Base-by-base conservation (phyloP, 306 rosid genomes). In the Dryas octopetala region DNA sequence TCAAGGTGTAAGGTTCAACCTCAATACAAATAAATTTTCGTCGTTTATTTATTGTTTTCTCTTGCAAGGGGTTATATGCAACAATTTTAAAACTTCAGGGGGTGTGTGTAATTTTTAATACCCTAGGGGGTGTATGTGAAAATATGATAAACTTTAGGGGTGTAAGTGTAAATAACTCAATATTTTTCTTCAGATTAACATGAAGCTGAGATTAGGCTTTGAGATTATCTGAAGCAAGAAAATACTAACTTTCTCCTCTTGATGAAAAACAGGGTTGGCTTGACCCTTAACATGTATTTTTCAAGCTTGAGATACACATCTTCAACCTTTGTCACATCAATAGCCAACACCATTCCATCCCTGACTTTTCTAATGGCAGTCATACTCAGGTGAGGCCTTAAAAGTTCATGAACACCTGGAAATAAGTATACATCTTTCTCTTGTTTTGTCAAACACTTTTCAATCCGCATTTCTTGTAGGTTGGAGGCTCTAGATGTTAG, bases 241-340 rank as follows among this genome's bases (percentile, higher is more conserved):
- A 59, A 59, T 52, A 32, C 58, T 63, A n/a, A 46, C 68, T 67
- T 78, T 14, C 14, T 40, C 13, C 67, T 71, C 6, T 44, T 51
- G 64, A 19, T 65, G 74, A 4, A 63, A 51, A 70, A 75, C 85
- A 82, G 83, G 77, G 73, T 67, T 45, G 26, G 85, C 69, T 82
- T 86, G 19, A 67, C 83, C 49, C 57, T 75, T 13, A 82, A 86
- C 68, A 74, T 82, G 83, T 86, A 68, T 55, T 86, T 83, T 5
- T 78, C 80, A 41, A 83, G 85, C 58, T 53, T 83, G 78, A 76
- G 69, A 40, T 80, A 80, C 53, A 83, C 84, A 23, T 75, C 82
- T 79, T 76, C 87, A 52, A 75, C 86, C 75, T 86, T 86, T 70
- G 87, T 65, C 49, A 58, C 86, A 62, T 84, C 90, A 5, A 70